phyloP scores from a whole-genome alignment of 148 eudicot species.

The Linanthus parryae region DNA sequence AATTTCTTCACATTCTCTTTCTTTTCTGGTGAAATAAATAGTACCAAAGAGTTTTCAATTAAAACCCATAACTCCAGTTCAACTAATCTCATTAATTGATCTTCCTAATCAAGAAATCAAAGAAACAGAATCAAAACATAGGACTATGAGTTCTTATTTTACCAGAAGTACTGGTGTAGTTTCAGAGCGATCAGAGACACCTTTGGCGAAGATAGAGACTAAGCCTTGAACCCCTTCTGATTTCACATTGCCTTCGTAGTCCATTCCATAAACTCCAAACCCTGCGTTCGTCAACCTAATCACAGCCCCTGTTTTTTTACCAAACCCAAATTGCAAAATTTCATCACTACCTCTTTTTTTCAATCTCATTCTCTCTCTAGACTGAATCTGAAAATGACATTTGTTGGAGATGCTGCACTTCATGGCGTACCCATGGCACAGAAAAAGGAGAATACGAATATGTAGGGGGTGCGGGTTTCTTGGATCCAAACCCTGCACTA shows the following conservation, averaged over 20 bases:
- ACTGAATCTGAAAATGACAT: no score
- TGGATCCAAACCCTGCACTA: no score
- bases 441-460: constrained; percentile 59
- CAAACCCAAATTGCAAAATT: no score
- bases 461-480: no score
- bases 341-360: no score
- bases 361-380: no score
- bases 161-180: constrained; percentile 65
- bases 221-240: constrained; percentile 77
- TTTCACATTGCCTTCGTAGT: constrained; percentile 87
- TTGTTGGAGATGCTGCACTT: constrained; percentile 85
- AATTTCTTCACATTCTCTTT: constrained; percentile 45
- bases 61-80: neutral
- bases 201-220: constrained; percentile 52
- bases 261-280: constrained; percentile 77
- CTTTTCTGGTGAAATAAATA: constrained; percentile 34
- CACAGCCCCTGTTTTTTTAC: constrained; percentile 50
- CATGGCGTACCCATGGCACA: constrained; percentile 94
- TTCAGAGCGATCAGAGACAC: constrained; percentile 57
- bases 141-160: constrained; percentile 1
- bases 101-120: neutral
- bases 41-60: no score
- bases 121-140: neutral
- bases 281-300: constrained; percentile 63
- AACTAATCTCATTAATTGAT: neutral